Conservation (phyloP, 345 rosid genomes). For the Kandelia obovata region DNA sequence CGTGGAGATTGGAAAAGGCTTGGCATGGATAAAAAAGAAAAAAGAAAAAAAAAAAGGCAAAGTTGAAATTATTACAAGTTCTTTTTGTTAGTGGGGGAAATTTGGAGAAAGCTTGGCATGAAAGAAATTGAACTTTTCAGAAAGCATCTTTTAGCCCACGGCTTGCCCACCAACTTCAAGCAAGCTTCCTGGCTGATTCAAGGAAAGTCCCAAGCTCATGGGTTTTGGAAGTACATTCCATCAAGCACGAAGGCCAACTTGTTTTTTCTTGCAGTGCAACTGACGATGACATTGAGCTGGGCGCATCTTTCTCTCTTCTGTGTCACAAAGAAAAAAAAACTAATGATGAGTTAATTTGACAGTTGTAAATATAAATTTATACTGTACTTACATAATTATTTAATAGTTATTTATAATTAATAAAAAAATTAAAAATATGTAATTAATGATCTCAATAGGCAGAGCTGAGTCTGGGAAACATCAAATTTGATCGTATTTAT, state of each 20-base stretch:
- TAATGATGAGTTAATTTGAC: neutral
- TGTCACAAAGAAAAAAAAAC: neutral
- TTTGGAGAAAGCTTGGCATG: slow-evolving; percentile 31
- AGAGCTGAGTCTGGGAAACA: no score
- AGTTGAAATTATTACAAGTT: neutral
- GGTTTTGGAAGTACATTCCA: slow-evolving; percentile 16
- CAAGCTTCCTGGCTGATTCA: slow-evolving; percentile 19
- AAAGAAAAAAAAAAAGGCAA: neutral
- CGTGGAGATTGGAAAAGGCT: slow-evolving; percentile 24
- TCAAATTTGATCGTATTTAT: no score
- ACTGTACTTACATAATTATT: no score
- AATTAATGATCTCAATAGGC: no score
- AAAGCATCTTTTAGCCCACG: slow-evolving; percentile 10
- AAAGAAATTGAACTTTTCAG: slow-evolving; percentile 39
- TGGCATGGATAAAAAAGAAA: neutral
- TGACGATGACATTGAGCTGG: neutral
- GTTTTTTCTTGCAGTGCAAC: neutral
- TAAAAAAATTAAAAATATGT: no score
- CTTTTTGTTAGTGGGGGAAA: slow-evolving; percentile 18
- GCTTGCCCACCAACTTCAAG: slow-evolving; percentile 12
- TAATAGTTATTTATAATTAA: no score
- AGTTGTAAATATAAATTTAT: no score
- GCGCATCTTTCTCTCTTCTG: neutral
- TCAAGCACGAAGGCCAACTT: slow-evolving; percentile 11
- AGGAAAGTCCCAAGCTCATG: slow-evolving; percentile 19